A percentile compares a stretch with the other conserved stretches of the same genome.
Evolutionary conservation across 805 yeast genomes (phyloP).

Genomic region (Wickerhamomyces queroliae): DNA sequence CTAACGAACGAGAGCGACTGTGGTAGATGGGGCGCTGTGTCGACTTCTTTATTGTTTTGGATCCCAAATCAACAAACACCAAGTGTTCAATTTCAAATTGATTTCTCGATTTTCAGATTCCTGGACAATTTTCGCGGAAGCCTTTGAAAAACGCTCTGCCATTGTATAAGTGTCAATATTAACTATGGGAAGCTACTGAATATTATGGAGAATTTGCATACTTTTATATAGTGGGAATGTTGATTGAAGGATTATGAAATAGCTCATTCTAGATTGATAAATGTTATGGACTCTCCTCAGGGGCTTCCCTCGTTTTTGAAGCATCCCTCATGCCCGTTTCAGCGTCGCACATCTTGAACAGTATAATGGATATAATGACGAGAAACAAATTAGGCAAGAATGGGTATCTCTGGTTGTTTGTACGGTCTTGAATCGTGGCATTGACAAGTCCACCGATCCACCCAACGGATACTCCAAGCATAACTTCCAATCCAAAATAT

Average conservation of each 20-base stretch:
- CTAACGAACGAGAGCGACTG: no score
- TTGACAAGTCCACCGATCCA: constrained; percentile 35
- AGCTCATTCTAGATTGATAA: no score
- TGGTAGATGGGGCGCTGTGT: no score
- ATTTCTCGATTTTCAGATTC: no score
- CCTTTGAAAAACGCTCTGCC: background rate
- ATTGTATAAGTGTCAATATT: background rate
- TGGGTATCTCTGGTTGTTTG: constrained; percentile 31
- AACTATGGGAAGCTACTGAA: background rate
- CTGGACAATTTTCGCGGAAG: background rate
- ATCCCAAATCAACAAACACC: background rate
- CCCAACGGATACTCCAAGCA: constrained; percentile 35
- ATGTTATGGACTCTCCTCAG: background rate
- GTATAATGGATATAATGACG: constrained; percentile 20
- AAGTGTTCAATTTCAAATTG: background rate
- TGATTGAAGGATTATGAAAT: no score
- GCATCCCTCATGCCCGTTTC: constrained; percentile 28
- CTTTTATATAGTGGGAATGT: no score
- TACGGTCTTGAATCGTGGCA: constrained; percentile 34
- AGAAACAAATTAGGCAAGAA: constrained; percentile 30
- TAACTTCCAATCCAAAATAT: constrained; percentile 34
- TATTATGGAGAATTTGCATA: no score
- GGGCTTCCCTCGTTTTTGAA: constrained; percentile 4
- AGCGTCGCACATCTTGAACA: constrained; percentile 25
- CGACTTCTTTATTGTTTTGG: background rate